Evolutionary conservation across 1,284 basidiomycete species (phyloP).

Genomic region (Ceratorhiza oryzae-sativae): DNA sequence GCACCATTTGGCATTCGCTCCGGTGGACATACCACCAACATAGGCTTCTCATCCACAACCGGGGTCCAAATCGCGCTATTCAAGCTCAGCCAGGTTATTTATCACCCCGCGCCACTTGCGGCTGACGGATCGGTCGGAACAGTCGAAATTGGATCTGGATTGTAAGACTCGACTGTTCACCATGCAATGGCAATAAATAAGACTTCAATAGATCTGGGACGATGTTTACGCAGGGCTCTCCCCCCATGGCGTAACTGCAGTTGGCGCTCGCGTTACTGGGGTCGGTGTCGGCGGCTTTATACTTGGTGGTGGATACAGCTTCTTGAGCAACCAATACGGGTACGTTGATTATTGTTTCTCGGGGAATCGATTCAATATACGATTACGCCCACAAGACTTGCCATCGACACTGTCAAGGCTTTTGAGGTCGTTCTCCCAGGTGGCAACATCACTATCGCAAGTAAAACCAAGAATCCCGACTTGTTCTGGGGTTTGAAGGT

Average conservation of each 20-base stretch:
- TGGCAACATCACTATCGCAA: constrained; percentile 53
- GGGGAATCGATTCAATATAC: not conserved
- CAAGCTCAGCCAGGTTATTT: constrained; percentile 57
- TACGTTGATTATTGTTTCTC: not conserved
- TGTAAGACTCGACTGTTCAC: constrained; percentile 43
- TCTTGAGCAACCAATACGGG: constrained; percentile 5
- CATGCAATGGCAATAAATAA: constrained; percentile 35
- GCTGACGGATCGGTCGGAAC: constrained; percentile 48
- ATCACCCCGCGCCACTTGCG: constrained; percentile 48
- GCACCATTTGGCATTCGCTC: constrained; percentile 22
- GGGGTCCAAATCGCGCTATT: constrained; percentile 65
- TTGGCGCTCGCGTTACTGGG: constrained; percentile 60
- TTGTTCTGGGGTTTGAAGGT: constrained; percentile 61
- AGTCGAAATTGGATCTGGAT: constrained; percentile 59
- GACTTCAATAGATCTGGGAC: constrained; percentile 57
- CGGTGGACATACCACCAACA: constrained; percentile 61
- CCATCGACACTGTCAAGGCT: constrained; percentile 56
- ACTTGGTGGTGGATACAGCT: constrained; percentile 60
- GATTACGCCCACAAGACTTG: constrained; percentile 46
- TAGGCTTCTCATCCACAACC: constrained; percentile 60
- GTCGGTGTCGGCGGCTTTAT: constrained; percentile 64
- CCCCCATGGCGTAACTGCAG: constrained; percentile 57
- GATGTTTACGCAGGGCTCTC: constrained; percentile 61
- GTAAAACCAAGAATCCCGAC: constrained; percentile 52
- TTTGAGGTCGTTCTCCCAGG: constrained; percentile 61